Evolutionary conservation across 768 basidiomycete species (phyloP).

Genomic region (Boletus vermiculosoides): DNA sequence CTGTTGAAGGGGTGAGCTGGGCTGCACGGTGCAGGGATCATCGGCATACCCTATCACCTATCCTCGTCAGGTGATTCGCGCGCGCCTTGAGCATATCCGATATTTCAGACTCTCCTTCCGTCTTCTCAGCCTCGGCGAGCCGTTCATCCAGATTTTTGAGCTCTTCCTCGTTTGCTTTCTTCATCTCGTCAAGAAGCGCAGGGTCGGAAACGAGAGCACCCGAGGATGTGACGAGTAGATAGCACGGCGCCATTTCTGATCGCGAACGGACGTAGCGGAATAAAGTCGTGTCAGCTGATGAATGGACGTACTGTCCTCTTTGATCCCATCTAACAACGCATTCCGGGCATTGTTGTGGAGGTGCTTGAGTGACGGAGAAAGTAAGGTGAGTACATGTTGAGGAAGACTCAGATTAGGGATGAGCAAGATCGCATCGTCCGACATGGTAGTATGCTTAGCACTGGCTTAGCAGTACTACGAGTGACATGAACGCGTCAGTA

Average conservation of each 20-base stretch:
- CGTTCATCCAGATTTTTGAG: slow-evolving; percentile 74
- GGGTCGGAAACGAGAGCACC: slow-evolving; percentile 45
- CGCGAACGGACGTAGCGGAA: neutral
- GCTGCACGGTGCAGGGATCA: neutral
- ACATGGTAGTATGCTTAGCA: slow-evolving; percentile 50
- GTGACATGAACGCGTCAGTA: slow-evolving; percentile 19
- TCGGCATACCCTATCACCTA: slow-evolving; percentile 69
- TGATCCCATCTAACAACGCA: slow-evolving; percentile 69
- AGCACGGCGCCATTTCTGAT: slow-evolving; percentile 89
- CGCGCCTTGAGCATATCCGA: slow-evolving; percentile 80
- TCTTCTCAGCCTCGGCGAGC: slow-evolving; percentile 83
- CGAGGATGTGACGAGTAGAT: slow-evolving; percentile 53
- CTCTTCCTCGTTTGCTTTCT: slow-evolving; percentile 64
- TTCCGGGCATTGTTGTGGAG: slow-evolving; percentile 67
- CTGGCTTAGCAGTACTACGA: neutral
- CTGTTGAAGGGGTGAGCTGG: slow-evolving; percentile 37
- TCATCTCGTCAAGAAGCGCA: slow-evolving; percentile 24
- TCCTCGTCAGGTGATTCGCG: slow-evolving; percentile 83
- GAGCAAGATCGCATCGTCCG: slow-evolving; percentile 80
- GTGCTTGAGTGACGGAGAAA: slow-evolving; percentile 54
- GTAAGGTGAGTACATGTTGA: slow-evolving; percentile 75
- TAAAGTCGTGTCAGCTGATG: neutral
- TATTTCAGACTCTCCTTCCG: slow-evolving; percentile 91
- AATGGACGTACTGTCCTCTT: slow-evolving; percentile 53
- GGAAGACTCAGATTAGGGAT: slow-evolving; percentile 84